Evolutionary conservation across 2,329 filamentous ascomycete genomes (phyloP), one percentile per base, ranked within the genome.

Genomic region (Zymoseptoria pseudotritici): DNA sequence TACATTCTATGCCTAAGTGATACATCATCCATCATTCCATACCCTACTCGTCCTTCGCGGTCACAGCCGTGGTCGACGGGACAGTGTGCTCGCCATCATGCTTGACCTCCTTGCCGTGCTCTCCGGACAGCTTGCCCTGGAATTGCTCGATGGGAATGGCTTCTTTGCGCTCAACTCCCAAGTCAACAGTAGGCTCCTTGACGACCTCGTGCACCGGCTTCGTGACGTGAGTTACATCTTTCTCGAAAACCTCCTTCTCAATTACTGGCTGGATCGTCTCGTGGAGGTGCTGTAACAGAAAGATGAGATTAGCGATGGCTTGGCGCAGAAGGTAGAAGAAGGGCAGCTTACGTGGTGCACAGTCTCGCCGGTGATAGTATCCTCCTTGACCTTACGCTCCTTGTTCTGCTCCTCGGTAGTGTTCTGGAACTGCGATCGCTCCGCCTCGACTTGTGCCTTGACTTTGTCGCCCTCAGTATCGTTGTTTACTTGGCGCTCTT

Each of bases 121-220:
- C 22, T 11, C 52, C 52, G 1, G 22, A 22, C 2, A 53, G 52
- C 20, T 24, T 24, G 19, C 62, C 60, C 55, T 65, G 56, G 56
- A 69, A 70, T 17, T 70, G 67, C 6, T 66, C 65, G 7, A 69
- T 63, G 3, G 65, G 65, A 24, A 71, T 65, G 9, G 65, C n/a
- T 10, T 55, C 55, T 9, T 61, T 61, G 7, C 50, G 63, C 10
- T n/a, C n/a, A n/a, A n/a, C n/a, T n/a, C n/a, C n/a, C n/a, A 68
- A 65, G 58, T 70, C 57, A 52, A 66, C 61, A 20, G 65, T 60
- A 17, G 52, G 55, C 31, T 70, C 68, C 36, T 69, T 61, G 52
- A 67, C 55, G 9, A 63, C 62, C 52, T 67, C 65, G 19, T 68
- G 65, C 36, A 70, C 63, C 1, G 65, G 66, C 19, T 64, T 64